Conservation (phyloP, 1,284 basidiomycete species). For the Trametes sp. region DNA sequence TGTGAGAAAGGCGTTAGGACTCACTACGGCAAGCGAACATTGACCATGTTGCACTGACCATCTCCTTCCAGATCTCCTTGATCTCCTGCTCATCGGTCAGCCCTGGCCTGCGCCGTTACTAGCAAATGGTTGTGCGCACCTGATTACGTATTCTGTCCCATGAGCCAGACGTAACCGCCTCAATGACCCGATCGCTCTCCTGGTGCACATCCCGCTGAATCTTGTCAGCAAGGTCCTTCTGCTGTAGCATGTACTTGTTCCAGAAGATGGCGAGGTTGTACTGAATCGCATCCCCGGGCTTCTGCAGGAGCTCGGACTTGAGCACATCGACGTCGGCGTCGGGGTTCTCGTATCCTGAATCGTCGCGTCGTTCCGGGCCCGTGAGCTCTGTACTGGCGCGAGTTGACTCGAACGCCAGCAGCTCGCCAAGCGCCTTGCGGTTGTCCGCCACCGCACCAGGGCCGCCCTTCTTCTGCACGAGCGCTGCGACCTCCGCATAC, state of each 20-base stretch:
- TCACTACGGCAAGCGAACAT: neutral
- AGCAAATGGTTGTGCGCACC: slow-evolving; percentile 19
- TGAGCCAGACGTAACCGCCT: slow-evolving; percentile 35
- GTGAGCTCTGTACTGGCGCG: neutral
- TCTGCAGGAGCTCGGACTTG: slow-evolving; percentile 11
- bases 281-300: slow-evolving; percentile 24
- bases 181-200: slow-evolving; percentile 38
- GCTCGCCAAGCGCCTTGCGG: slow-evolving; percentile 27
- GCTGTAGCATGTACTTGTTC: slow-evolving; percentile 41
- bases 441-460: slow-evolving; percentile 23
- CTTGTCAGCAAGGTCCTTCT: slow-evolving; percentile 32
- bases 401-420: slow-evolving; percentile 15
- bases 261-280: slow-evolving; percentile 38
- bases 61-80: slow-evolving; percentile 39
- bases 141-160: slow-evolving; percentile 40
- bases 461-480: slow-evolving; percentile 33
- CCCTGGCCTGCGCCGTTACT: neutral
- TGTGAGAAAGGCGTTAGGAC: neutral
- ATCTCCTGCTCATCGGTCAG: slow-evolving; percentile 22
- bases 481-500: neutral
- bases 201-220: slow-evolving; percentile 31
- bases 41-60: slow-evolving; percentile 29
- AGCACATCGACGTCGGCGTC: neutral
- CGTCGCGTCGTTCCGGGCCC: neutral
- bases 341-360: neutral